Percentiles rank a stretch among this genome's conserved stretches.
phyloP scores from a whole-genome alignment of 495 filamentous ascomycete species.

The Penicillium cosmopolitanum region DNA sequence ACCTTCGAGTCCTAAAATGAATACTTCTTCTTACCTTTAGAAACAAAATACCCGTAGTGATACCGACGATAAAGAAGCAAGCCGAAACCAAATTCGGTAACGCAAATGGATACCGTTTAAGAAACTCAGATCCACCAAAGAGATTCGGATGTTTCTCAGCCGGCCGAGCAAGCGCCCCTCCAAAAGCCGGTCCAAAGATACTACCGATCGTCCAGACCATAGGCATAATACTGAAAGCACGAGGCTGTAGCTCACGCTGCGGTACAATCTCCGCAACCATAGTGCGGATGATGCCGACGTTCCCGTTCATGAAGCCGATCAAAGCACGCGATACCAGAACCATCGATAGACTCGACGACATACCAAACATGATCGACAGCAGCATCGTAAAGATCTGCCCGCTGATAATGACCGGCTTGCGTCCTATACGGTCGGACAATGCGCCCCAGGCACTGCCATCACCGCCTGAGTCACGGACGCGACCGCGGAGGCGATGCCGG shows the following conservation, averaged over 20 bases:
- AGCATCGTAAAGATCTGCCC: slow-evolving; percentile 75
- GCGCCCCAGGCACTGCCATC: slow-evolving; percentile 81
- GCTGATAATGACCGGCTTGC: slow-evolving; percentile 74
- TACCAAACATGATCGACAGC: slow-evolving; percentile 72
- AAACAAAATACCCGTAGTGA: slow-evolving; percentile 71
- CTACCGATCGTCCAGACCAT: slow-evolving; percentile 79
- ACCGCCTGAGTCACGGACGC: slow-evolving; percentile 73
- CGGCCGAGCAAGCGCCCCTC: slow-evolving; percentile 82
- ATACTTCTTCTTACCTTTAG: slow-evolving; percentile 47
- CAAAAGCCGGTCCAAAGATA: slow-evolving; percentile 88
- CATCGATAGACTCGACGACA: slow-evolving; percentile 73
- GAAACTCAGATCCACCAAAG: slow-evolving; percentile 67
- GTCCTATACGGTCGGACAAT: slow-evolving; percentile 70
- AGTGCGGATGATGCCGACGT: slow-evolving; percentile 79
- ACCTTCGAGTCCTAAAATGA: background rate
- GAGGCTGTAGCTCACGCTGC: slow-evolving; percentile 77
- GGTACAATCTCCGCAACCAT: slow-evolving; percentile 86
- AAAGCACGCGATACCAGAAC: slow-evolving; percentile 70
- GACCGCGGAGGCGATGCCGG: slow-evolving; percentile 69
- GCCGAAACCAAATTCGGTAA: slow-evolving; percentile 81
- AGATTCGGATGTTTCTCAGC: slow-evolving; percentile 66
- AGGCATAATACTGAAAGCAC: slow-evolving; percentile 84
- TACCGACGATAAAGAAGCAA: slow-evolving; percentile 71
- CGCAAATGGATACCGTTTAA: slow-evolving; percentile 76
- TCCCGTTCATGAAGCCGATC: slow-evolving; percentile 74